These are phyloP conservation scores for Lichtheimia corymbifera DNA, from an alignment of 371 early-diverging fungal genomes.

Conservation along the genomic window DNA sequence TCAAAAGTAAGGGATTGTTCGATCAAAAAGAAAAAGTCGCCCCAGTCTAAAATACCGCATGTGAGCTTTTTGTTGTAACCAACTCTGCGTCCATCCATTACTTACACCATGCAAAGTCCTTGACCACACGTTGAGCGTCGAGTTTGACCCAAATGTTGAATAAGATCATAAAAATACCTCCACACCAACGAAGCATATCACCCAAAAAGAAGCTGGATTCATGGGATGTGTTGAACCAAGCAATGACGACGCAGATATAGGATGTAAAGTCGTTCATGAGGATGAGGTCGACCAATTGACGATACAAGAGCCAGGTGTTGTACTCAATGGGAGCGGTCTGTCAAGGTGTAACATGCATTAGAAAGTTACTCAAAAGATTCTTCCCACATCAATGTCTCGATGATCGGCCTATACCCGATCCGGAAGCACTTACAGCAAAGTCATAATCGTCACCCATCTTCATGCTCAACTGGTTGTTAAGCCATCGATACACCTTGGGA, in stretches of 20 bases:
- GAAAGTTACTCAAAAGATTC: too few species aligned
- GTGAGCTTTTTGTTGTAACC: neutral
- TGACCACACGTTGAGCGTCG: slow-evolving; percentile 95
- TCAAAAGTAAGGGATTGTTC: slow-evolving; percentile 88
- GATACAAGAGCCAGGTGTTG: slow-evolving; percentile 94
- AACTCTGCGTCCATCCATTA: slow-evolving; percentile 8
- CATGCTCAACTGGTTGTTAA: slow-evolving; percentile 68
- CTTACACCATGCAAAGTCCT: slow-evolving; percentile 97
- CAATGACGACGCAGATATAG: slow-evolving; percentile 84
- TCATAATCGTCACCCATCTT: slow-evolving; percentile 90
- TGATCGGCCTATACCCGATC: neutral
- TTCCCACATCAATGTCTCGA: too few species aligned
- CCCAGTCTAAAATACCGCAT: slow-evolving; percentile 78
- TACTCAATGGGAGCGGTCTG: slow-evolving; percentile 87
- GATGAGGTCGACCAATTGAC: slow-evolving; percentile 91
- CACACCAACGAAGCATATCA: slow-evolving; percentile 72
- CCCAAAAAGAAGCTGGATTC: slow-evolving; percentile 51
- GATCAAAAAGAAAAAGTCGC: slow-evolving; percentile 95
- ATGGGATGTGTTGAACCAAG: slow-evolving; percentile 63
- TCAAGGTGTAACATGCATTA: neutral
- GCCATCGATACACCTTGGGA: slow-evolving; percentile 61
- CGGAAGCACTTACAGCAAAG: slow-evolving; percentile 59
- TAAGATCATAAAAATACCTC: slow-evolving; percentile 75
- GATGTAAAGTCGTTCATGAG: slow-evolving; percentile 89
- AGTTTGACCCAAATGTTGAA: slow-evolving; percentile 96